Evolutionary conservation across 164 flowering plant species (phyloP), one percentile per base, ranked within the genome.

Genomic region (Cinnamomum micranthum): DNA sequence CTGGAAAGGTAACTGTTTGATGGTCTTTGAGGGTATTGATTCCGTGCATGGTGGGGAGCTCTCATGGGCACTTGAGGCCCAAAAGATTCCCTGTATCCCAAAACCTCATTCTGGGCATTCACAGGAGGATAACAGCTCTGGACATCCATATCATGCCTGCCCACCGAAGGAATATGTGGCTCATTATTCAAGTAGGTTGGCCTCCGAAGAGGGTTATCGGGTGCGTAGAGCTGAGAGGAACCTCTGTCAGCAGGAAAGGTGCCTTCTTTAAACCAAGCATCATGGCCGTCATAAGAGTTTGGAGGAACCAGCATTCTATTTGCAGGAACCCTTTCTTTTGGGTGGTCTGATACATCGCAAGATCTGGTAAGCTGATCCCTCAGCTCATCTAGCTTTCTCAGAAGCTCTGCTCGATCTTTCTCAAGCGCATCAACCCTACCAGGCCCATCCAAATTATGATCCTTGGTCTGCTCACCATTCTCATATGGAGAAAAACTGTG

Each of bases 311-410:
- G 78, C 76, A 84, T 84, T 58, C 84, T 79, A 74, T 84, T 81
- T 20, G 74, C 6, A 31, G 86, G 85, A 76, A 75, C 71, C 70
- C 77, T 83, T 70, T 87, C 95, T 47, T 77, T 88, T 2, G 88
- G 78, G 41, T 78, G 86, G 23, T 84, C 86, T 1, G 41, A 74
- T 41, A 87, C 72, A 71, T 89, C 86, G 77, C 85, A 81, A 50
- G 93, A 88, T 50, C 80, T 81, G 59, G 78, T 83, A 22, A 93
- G 85, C 71, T 90, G 90, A 70, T 88, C 86, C 79, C 85, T 88
- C 69, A 93, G 80, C 81, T 93, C 96, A 69, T 95, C 91, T 27
- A 93, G 82, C 84, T 87, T 87, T 74, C 87, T 85, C 51, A 90
- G 73, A 52, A 95, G 90, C 80, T 88, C 94, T 47, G 86, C 89